Base-by-base conservation (phyloP, 2,329 filamentous ascomycete genomes). In the Penicillium brasilianum region DNA sequence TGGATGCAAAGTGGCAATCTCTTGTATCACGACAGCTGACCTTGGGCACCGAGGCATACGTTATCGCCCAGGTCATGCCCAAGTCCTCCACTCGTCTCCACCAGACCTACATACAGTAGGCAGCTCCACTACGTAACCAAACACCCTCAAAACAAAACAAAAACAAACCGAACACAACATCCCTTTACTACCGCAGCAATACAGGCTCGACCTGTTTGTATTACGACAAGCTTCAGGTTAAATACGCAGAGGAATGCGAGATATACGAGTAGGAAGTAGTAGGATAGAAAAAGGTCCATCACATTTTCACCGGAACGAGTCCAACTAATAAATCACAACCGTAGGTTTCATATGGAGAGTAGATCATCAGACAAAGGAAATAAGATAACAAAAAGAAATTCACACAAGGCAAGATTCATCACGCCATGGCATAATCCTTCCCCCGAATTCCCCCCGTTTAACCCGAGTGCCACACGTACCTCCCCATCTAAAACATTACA, bases 331-430 rank as follows among this genome's bases (percentile, higher is more conserved):
- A 57, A 50, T 59, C 58, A 61, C 61, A 66, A 64, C 54, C 56
- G 55, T 54, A 39, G 37, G 37, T 63, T 28, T 28, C 62, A 62
- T 53, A 53, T 58, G 46, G 58, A 64, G 59, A 36, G 60, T 28
- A 66, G 57, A 68, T 70, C 68, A 60, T 69, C 49, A 70, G 37
- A 70, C 68, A 70, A 66, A 69, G 56, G 66, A 68, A 66, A 70
- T 57, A 44, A 55, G 50, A 43, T 58, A 61, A 60, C 61, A 46
- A 34, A 37, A 22, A 43, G 30, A 54, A 66, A 62, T 63, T 67
- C 63, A 66, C 65, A 68, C 55, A 60, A 46, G 51, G 50, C 57
- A 59, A 61, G 37, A 53, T 37, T 55, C 55, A 58, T 37, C 59
- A 66, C 58, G 56, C 62, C 60, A 63, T 55, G 58, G 37, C 51